phyloP scores from a whole-genome alignment of 805 yeast species.

The Yarrowia bubula region DNA sequence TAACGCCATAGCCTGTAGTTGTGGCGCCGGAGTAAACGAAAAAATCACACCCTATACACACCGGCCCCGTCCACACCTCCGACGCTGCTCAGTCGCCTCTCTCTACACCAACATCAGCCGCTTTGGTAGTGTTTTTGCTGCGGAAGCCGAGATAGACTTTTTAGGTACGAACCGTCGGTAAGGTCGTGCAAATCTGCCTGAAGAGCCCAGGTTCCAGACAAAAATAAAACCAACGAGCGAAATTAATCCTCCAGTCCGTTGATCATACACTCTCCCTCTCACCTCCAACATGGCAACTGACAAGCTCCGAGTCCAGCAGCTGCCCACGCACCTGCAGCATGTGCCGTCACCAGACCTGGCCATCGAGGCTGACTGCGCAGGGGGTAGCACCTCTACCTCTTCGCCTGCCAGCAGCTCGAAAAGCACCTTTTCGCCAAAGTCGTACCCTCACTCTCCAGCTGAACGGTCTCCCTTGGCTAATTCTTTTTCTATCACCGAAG shows the following conservation, averaged over 20 bases:
- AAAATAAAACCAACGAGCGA: background rate
- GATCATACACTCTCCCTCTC: background rate
- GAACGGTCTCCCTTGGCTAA: slow-evolving; percentile 11
- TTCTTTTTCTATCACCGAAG: background rate
- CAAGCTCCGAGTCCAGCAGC: background rate
- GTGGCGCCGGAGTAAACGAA: background rate
- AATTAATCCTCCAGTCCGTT: background rate
- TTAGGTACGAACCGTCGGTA: slow-evolving; percentile 14
- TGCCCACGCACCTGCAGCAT: background rate
- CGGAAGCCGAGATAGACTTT: slow-evolving; percentile 1
- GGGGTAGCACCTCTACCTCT: background rate
- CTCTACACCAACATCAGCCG: background rate
- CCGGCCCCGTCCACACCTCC: too few species aligned
- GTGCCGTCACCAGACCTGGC: background rate
- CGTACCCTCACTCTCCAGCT: background rate
- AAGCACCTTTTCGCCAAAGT: background rate
- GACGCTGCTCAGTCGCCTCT: too few species aligned
- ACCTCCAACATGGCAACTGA: background rate
- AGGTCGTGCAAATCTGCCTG: slow-evolving; percentile 6
- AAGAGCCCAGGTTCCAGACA: background rate
- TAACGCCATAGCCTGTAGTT: background rate
- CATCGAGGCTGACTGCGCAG: slow-evolving; percentile 10
- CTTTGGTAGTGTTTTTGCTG: slow-evolving; percentile 11
- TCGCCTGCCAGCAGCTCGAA: background rate
- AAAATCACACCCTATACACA: background rate